phyloP scores from a whole-genome alignment of 495 filamentous ascomycete genomes.

The Xeromyces bisporus region DNA sequence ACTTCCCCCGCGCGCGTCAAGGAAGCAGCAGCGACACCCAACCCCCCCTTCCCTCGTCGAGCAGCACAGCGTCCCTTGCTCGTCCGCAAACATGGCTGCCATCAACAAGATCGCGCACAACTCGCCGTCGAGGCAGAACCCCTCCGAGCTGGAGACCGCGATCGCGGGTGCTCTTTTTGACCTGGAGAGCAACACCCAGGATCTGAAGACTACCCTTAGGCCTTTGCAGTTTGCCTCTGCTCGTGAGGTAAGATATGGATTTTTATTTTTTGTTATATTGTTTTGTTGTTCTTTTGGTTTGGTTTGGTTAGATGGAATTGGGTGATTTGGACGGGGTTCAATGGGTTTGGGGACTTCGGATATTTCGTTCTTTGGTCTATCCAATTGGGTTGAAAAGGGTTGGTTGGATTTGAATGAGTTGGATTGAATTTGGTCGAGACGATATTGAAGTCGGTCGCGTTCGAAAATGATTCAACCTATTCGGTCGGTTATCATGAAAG shows the following conservation, averaged over 20 bases:
- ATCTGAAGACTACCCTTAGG: conserved; percentile 82
- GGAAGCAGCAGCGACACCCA: conserved; percentile 8
- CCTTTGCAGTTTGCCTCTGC: conserved; percentile 96
- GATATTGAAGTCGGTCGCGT: no score
- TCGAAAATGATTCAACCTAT: no score
- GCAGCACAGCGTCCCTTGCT: conserved; percentile 27
- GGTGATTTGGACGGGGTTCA: no score
- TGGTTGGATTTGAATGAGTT: no score
- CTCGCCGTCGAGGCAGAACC: conserved; percentile 82
- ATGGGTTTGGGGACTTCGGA: no score
- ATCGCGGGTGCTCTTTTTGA: conserved; percentile 94
- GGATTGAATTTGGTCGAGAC: no score
- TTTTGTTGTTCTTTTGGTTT: conserved; percentile 1
- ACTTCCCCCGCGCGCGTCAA: conserved; percentile 12
- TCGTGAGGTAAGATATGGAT: conserved; percentile 71
- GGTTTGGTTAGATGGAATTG: conserved; percentile 1
- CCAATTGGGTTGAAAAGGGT: no score
- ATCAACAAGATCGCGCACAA: conserved; percentile 96
- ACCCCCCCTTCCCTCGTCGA: conserved; percentile 13
- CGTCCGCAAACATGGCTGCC: conserved; percentile 41
- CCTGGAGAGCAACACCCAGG: conserved; percentile 91
- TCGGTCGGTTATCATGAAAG: no score
- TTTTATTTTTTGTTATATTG: conserved; percentile 1
- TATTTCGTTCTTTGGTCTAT: no score
- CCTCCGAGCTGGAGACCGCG: conserved; percentile 85